Conservation (phyloP, 495 filamentous ascomycete genomes). For the Hypoxylon lienhwacheense region DNA sequence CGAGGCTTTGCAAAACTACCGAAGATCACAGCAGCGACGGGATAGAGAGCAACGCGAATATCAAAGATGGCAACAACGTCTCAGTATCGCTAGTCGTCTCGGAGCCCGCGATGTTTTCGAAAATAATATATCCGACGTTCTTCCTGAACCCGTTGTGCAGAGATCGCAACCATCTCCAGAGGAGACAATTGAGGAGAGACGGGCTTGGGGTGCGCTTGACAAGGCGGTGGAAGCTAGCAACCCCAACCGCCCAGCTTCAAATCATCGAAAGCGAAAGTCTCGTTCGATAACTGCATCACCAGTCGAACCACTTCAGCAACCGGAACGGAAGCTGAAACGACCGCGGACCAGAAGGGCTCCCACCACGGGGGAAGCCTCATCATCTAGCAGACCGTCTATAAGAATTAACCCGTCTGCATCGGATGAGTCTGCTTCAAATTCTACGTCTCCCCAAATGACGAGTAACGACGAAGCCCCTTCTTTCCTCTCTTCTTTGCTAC, state of each 20-base stretch:
- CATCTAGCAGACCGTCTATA: slow-evolving; percentile 50
- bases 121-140: slow-evolving; percentile 52
- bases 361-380: slow-evolving; percentile 42
- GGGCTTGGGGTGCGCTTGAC: slow-evolving; percentile 88
- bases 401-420: slow-evolving; percentile 43
- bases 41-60: slow-evolving; percentile 69
- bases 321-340: slow-evolving; percentile 79
- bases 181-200: slow-evolving; percentile 75
- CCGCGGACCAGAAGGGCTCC: slow-evolving; percentile 64
- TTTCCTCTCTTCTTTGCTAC: slow-evolving; percentile 80
- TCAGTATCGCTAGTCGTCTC: slow-evolving; percentile 76
- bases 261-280: slow-evolving; percentile 74
- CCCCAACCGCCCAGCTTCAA: slow-evolving; percentile 37
- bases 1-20: slow-evolving; percentile 54
- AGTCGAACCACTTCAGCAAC: slow-evolving; percentile 61
- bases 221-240: slow-evolving; percentile 70
- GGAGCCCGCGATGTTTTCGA: slow-evolving; percentile 69
- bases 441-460: slow-evolving; percentile 22
- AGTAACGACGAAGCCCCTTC: slow-evolving; percentile 52
- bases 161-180: slow-evolving; percentile 52
- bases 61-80: slow-evolving; percentile 73
- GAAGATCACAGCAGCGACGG: slow-evolving; percentile 59
- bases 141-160: slow-evolving; percentile 33
- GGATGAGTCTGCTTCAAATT: slow-evolving; percentile 38
- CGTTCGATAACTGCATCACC: slow-evolving; percentile 69